Evolutionary conservation across 163 green algal genomes (phyloP).

Genomic region (Scenedesmus sp.): DNA sequence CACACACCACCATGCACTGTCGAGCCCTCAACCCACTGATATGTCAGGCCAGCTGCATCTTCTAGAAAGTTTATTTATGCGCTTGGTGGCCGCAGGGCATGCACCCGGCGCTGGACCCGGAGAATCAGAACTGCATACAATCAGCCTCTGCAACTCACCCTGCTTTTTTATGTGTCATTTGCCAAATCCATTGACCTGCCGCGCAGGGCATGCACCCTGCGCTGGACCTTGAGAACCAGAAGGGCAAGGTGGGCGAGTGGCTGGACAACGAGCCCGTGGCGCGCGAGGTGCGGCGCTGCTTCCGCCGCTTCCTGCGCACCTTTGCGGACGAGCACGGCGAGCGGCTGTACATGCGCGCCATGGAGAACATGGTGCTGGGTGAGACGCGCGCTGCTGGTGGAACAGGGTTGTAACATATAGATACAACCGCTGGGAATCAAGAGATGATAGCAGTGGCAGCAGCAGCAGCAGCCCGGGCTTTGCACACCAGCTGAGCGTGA

Average conservation of each 20-base stretch:
- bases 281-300: conserved; percentile 69
- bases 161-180: not conserved
- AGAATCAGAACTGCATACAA: not conserved
- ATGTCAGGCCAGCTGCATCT: not conserved
- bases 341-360: conserved; percentile 66
- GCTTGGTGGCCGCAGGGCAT: not conserved
- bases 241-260: conserved; percentile 74
- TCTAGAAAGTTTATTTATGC: no score
- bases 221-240: conserved; percentile 27
- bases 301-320: conserved; percentile 80
- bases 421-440: no score
- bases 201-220: conserved; percentile 6
- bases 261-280: conserved; percentile 75
- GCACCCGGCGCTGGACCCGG: not conserved
- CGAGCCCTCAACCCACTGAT: not conserved
- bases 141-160: no score
- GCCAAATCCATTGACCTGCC: not conserved
- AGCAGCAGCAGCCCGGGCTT: no score
- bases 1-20: no score
- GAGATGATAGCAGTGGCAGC: no score
- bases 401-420: no score
- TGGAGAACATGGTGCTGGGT: conserved; percentile 83
- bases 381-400: conserved; percentile 16
- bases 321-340: conserved; percentile 77
- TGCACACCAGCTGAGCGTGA: no score